Evolutionary conservation across 2,329 filamentous ascomycete genomes (phyloP), one percentile per base, ranked within the genome.

Genomic region (Akanthomyces muscarius): DNA sequence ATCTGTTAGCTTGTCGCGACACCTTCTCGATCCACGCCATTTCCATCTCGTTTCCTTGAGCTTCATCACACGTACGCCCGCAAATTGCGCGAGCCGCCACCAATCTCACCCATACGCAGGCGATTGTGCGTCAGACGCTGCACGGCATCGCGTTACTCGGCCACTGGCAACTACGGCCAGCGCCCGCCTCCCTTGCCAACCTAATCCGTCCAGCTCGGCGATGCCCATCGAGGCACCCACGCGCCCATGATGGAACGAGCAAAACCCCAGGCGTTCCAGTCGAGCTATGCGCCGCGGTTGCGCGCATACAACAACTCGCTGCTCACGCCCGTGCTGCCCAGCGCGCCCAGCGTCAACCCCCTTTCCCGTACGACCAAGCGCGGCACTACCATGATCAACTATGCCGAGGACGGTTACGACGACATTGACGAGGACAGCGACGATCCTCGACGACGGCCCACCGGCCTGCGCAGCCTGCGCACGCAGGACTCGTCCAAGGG

Each of bases 351-450:
- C n/a, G 76, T 85, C 2, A 88, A 86, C 28, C 85, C 89, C 45
- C 79, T 85, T 64, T 84, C 91, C 69, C 87, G 94, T 73, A 96
- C 91, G n/a, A 98, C 95, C 10, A 98, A 99, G 80, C 89, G 95
- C 76, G 95, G 95, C 63, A 98, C 95, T 2, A 95, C 91, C 41
- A 91, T 94, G 66, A 95, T 98, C 77, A 99, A 97, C 78, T 99
- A 99, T 73, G 94, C 95, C 28, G 95, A 99, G 74, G 94, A 98
- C 74, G 93, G 93, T 53, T 96, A 89, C 72, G 94, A 97, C 68
- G 92, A 94, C 71, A 76, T 85, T 63, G 85, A 87, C 44, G 85
- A 88, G 62, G 90, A 92, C 66, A 88, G 90, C 56, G 89, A 92
- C 66, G 89, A 91, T 62, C 82, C 85, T 64, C 85, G 91, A 66